Base-by-base conservation (phyloP, 805 yeast species). In the Candida maltosa region DNA sequence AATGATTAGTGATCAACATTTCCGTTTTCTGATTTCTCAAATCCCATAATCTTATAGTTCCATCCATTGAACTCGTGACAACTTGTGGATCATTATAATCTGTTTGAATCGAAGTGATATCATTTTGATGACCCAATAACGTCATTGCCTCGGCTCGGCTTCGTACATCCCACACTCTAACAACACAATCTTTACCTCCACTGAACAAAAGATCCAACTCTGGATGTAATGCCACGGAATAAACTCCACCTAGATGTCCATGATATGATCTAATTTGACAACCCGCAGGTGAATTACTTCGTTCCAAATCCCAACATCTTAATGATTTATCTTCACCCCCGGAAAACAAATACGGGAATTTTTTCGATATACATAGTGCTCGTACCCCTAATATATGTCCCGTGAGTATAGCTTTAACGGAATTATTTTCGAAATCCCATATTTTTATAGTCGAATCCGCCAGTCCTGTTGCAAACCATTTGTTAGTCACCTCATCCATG, bases 241-340 rank as follows among this genome's bases (percentile, higher is more conserved):
- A 87, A 2, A 93, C 86, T 4, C 95, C 94, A 20, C 95, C 86
- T 17, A 87, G 68, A 62, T 93, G 98, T 3, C 98, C 99, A 60
- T 89, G 94, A 58, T 87, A 93, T 48, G 88, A 87, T 37, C 97
- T 67, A 4, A 88, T 75, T 46, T 64, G 68, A 41, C 69, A 62
- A 8, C 73, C 73, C 10, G 61, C 51, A 2, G 56, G 42, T 2
- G 86, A 78, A 46, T 77, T 77, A 48, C 89, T 87, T 50, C 79
- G 76, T 56, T 91, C 97, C 46, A 93, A 69, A 64, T 93, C 99
- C 97, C 97, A 93, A 58, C 97, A 89, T 53, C 87, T 78, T 7
- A 88, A 87, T 17, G 88, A 72, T 56, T 89, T 89, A 56, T 93
- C 99, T 53, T 93, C 97, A 29, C 96, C 84, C 16, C 93, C 89